Evolutionary conservation across 176 grass and related monocot genomes (phyloP).

Genomic region (Phoenix roebelenii): DNA sequence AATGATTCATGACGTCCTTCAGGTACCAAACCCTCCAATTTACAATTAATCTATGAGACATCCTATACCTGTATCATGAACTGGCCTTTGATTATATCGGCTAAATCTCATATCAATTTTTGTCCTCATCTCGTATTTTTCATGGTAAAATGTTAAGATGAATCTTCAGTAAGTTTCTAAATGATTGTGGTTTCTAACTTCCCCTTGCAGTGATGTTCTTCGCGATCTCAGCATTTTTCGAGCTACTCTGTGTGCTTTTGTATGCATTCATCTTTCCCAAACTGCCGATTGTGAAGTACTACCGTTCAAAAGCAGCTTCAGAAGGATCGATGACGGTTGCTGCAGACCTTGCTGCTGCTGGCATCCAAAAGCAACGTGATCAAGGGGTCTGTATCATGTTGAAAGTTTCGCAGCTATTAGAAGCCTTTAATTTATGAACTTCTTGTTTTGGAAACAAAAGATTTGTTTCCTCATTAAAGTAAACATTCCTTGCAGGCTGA

Average conservation of each 20-base stretch:
- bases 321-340: slow-evolving; percentile 56
- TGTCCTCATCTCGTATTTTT: no score
- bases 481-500: slow-evolving; percentile 22
- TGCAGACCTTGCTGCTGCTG: slow-evolving; percentile 57
- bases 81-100: no score
- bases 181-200: not conserved
- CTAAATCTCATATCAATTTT: no score
- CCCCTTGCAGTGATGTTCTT: slow-evolving; percentile 54
- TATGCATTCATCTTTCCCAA: slow-evolving; percentile 75
- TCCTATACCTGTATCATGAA: no score
- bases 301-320: slow-evolving; percentile 52
- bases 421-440: no score
- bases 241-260: slow-evolving; percentile 45
- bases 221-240: slow-evolving; percentile 49
- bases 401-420: not conserved
- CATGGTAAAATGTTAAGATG: no score
- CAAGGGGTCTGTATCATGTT: slow-evolving; percentile 4
- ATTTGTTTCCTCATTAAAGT: no score
- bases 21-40: no score
- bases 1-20: no score
- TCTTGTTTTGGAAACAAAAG: no score
- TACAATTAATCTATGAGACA: no score
- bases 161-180: no score
- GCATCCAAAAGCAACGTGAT: slow-evolving; percentile 20
- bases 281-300: slow-evolving; percentile 72